Evolutionary conservation across 2,329 filamentous ascomycete species (phyloP).

Genomic region (Periglandula ipomoeae): DNA sequence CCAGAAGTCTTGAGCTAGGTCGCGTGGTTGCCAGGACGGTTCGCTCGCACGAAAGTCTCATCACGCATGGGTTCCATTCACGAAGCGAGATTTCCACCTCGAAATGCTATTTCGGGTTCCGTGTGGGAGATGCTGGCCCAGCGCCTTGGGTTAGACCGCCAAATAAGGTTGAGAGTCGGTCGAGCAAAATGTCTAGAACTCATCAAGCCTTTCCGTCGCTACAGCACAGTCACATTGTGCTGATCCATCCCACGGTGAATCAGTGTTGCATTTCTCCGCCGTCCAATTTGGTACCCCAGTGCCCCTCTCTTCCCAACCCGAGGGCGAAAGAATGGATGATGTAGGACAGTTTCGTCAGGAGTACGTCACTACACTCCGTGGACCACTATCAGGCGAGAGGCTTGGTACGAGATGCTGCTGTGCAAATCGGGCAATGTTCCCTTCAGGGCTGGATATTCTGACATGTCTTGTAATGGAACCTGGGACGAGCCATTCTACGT

Average conservation of each 20-base stretch:
- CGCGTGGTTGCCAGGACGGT: background rate
- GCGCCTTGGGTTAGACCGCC: background rate
- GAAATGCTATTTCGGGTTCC: slow-evolving; percentile 2
- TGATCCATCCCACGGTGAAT: background rate
- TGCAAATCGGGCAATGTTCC: background rate
- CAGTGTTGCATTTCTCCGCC: slow-evolving; percentile 1
- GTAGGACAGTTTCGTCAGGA: background rate
- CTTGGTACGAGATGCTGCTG: background rate
- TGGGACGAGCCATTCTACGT: background rate
- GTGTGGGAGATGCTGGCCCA: background rate
- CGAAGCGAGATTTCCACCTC: background rate
- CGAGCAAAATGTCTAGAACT: background rate
- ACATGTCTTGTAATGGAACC: background rate
- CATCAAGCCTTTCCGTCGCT: background rate
- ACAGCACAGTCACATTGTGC: background rate
- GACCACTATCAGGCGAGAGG: background rate
- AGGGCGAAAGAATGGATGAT: background rate
- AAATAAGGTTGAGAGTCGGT: background rate
- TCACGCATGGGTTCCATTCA: no score
- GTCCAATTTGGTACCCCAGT: background rate
- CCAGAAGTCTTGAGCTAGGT: background rate
- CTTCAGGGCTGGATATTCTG: background rate
- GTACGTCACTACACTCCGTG: slow-evolving; percentile 1
- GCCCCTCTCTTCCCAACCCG: background rate
- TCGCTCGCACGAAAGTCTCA: no score